Evolutionary conservation across 352 stramenopile genomes (phyloP), one percentile per base, ranked within the genome.

Genomic region (Globisporangium nagaii): DNA sequence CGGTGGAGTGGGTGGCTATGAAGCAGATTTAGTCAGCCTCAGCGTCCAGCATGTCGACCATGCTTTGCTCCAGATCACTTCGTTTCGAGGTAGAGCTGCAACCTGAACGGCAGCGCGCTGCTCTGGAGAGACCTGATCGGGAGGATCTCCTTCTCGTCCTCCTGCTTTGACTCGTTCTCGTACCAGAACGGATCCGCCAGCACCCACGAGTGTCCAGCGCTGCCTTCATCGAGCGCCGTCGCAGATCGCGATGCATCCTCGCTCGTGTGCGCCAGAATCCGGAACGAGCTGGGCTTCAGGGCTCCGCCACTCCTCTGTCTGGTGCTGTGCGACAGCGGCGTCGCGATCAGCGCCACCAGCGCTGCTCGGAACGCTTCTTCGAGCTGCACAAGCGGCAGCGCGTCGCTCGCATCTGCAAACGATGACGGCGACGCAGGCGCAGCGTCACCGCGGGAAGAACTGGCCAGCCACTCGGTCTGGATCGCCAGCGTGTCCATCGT

Each of bases 41-140:
- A n/a, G n/a, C n/a, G n/a, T n/a, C n/a, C n/a, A n/a, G n/a, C n/a
- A n/a, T n/a, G n/a, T n/a, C n/a, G n/a, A n/a, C n/a, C n/a, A n/a
- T n/a, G n/a, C n/a, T n/a, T n/a, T n/a, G n/a, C n/a, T n/a, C n/a
- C n/a, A n/a, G n/a, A n/a, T 48, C 36, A 44, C 12, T 28, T 58
- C 22, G 56, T 54, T 65, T 88, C 68, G 32, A 88, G 57, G 50
- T 88, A 91, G 13, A 91, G n/a, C 24, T 81, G 75, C 36, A 91
- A 70, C 32, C 37, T 60, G 32, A 91, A 60, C n/a, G 75, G 75
- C 8, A 68, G 60, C 10, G 51, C 31, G 8, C 74, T 59, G 9
- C 44, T 42, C 31, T 74, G 58, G 40, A 79, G 75, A 0, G 67
- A 66, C 42, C 77, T 83, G 37, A 86, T 37, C 20, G 77, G 80